These are phyloP conservation scores for Dactylellina leptospora DNA, from an alignment of 2,329 filamentous ascomycete genomes.

Conservation along the genomic window DNA sequence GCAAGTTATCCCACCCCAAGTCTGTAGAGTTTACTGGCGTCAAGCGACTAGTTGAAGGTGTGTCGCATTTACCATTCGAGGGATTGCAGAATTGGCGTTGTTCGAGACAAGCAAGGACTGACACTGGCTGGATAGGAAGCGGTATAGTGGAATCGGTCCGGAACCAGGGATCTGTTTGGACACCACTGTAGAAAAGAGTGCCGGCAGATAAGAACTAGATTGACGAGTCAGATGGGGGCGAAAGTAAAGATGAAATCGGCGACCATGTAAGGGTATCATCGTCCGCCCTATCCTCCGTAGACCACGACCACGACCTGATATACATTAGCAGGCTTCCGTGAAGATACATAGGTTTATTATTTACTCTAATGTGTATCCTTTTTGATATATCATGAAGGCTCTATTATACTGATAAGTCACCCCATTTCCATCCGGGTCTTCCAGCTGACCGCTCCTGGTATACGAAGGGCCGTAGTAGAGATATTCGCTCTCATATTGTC, in stretches of 20 bases:
- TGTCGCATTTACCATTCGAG: slow-evolving; percentile 11
- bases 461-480: slow-evolving; percentile 8
- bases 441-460: background rate
- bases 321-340: background rate
- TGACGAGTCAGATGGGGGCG: slow-evolving; percentile 1
- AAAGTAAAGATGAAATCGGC: slow-evolving; percentile 4
- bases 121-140: background rate
- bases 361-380: slow-evolving; percentile 5
- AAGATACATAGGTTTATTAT: background rate
- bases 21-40: background rate
- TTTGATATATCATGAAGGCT: slow-evolving; percentile 13
- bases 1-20: background rate
- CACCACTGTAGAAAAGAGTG: slow-evolving; percentile 2
- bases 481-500: slow-evolving; percentile 11
- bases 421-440: slow-evolving; percentile 6
- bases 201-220: slow-evolving; percentile 19
- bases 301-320: background rate
- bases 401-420: slow-evolving; percentile 14
- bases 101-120: slow-evolving; percentile 21
- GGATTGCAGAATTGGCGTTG: slow-evolving; percentile 19
- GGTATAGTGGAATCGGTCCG: background rate
- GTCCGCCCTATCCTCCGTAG: background rate
- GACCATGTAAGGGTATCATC: slow-evolving; percentile 1
- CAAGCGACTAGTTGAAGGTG: slow-evolving; percentile 2
- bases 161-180: slow-evolving; percentile 3